Conservation (phyloP, 2,329 filamentous ascomycete genomes). For the Penicillium sclerotiorum region DNA sequence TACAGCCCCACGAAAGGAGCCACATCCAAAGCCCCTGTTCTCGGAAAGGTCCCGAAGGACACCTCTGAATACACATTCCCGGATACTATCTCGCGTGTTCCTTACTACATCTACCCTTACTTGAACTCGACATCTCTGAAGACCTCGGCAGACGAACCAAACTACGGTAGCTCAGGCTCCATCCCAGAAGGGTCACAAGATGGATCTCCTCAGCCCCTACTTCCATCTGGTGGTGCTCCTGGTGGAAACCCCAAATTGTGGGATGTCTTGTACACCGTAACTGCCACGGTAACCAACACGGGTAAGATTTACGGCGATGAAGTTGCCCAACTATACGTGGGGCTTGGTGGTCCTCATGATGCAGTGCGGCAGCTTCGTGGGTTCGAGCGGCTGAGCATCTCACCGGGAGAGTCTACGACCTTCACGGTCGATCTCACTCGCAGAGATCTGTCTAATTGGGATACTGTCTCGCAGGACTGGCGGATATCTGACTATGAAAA, state of each 20-base stretch:
- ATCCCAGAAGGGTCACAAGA: slow-evolving; percentile 6
- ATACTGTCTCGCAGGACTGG: slow-evolving; percentile 73
- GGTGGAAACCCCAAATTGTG: slow-evolving; percentile 44
- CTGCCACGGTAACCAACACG: slow-evolving; percentile 72
- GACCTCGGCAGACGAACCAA: slow-evolving; percentile 1
- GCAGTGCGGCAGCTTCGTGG: slow-evolving; percentile 8
- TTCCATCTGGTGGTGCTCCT: slow-evolving; percentile 41
- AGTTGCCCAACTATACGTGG: slow-evolving; percentile 60
- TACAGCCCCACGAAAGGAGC: slow-evolving; percentile 50
- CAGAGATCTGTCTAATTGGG: slow-evolving; percentile 80
- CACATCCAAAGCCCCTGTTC: slow-evolving; percentile 56
- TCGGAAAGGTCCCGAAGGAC: slow-evolving; percentile 49
- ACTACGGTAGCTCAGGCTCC: slow-evolving; percentile 8
- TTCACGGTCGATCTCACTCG: slow-evolving; percentile 65
- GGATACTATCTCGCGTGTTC: not conserved
- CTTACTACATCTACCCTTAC: slow-evolving; percentile 14
- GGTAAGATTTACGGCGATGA: slow-evolving; percentile 70
- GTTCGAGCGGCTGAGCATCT: slow-evolving; percentile 6
- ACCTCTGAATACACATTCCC: slow-evolving; percentile 11
- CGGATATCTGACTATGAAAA: slow-evolving; percentile 57
- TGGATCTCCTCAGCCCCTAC: slow-evolving; percentile 1
- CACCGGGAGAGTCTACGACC: slow-evolving; percentile 2
- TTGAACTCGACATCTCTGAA: slow-evolving; percentile 9
- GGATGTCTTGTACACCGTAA: slow-evolving; percentile 32
- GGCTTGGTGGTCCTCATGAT: slow-evolving; percentile 4